Evolutionary conservation across 2,329 filamentous ascomycete species (phyloP).

Genomic region (Beauveria bassiana): DNA sequence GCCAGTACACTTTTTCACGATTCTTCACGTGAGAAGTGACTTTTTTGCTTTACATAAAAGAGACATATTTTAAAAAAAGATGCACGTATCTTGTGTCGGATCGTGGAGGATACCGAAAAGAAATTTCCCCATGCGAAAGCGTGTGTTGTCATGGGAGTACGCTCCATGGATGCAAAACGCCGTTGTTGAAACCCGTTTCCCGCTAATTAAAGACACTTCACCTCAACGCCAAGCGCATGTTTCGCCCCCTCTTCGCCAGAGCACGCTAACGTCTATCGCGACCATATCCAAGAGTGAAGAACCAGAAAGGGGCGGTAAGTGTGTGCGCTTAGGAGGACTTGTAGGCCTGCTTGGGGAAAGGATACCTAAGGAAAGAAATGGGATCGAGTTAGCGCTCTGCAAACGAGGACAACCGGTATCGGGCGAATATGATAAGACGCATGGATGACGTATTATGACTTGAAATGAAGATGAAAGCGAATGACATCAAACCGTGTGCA

Average conservation of each 20-base stretch:
- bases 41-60: constrained; percentile 4
- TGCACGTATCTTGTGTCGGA: constrained; percentile 20
- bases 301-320: constrained; percentile 11
- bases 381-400: constrained; percentile 1
- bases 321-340: constrained; percentile 33
- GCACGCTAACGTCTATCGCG: not conserved
- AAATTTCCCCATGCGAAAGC: constrained; percentile 1
- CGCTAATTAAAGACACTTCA: constrained; percentile 18
- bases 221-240: constrained; percentile 33
- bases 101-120: constrained; percentile 35
- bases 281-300: constrained; percentile 12
- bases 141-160: not conserved
- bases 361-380: constrained; percentile 48
- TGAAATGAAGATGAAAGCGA: constrained; percentile 8
- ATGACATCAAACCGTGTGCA: not conserved
- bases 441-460: constrained; percentile 7
- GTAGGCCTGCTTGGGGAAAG: constrained; percentile 75
- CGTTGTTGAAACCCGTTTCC: constrained; percentile 49
- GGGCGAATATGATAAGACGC: not conserved
- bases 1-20: not conserved
- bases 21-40: not conserved
- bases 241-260: not conserved
- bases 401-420: not conserved
- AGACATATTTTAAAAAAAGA: not conserved
- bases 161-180: constrained; percentile 31